Conservation (phyloP, 2,329 filamentous ascomycete genomes). For the Ophiocordyceps sinensis region DNA sequence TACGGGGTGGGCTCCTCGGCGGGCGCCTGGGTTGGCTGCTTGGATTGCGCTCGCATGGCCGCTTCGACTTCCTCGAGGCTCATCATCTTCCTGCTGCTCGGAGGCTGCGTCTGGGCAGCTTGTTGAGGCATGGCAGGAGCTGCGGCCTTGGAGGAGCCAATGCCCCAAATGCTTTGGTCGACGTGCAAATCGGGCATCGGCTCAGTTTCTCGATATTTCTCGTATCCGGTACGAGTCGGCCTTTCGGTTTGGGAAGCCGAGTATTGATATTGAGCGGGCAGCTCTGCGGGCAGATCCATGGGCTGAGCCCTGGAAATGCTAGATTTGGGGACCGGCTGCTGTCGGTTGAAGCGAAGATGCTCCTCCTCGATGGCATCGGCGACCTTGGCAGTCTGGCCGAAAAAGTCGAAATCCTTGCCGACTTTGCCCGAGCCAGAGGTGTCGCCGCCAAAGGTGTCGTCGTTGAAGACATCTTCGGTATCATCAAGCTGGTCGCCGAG, state of each 20-base stretch:
- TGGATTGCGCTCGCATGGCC: slow-evolving; percentile 62
- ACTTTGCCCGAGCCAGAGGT: slow-evolving; percentile 34
- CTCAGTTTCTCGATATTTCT: slow-evolving; percentile 74
- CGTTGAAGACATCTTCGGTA: slow-evolving; percentile 86
- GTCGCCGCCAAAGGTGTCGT: slow-evolving; percentile 68
- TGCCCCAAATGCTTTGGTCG: slow-evolving; percentile 85
- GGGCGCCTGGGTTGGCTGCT: slow-evolving; percentile 26
- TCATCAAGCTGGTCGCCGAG: slow-evolving; percentile 84
- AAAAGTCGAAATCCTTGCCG: slow-evolving; percentile 95
- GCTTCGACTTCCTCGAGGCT: slow-evolving; percentile 95
- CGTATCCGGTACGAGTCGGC: slow-evolving; percentile 70
- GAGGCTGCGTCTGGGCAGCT: slow-evolving; percentile 10
- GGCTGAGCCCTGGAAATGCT: slow-evolving; percentile 19
- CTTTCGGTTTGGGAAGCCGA: slow-evolving; percentile 28
- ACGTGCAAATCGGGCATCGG: slow-evolving; percentile 84
- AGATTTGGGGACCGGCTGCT: slow-evolving; percentile 42
- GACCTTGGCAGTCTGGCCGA: slow-evolving; percentile 80
- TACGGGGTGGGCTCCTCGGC: slow-evolving; percentile 17
- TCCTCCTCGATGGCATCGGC: slow-evolving; percentile 80
- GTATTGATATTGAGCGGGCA: slow-evolving; percentile 17
- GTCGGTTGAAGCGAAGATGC: slow-evolving; percentile 67
- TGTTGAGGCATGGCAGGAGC: slow-evolving; percentile 15
- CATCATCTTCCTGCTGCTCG: slow-evolving; percentile 61
- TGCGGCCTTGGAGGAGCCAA: slow-evolving; percentile 39
- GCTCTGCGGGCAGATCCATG: slow-evolving; percentile 14